phyloP scores from a whole-genome alignment of 2,329 filamentous ascomycete genomes.

The Nemania serpens region DNA sequence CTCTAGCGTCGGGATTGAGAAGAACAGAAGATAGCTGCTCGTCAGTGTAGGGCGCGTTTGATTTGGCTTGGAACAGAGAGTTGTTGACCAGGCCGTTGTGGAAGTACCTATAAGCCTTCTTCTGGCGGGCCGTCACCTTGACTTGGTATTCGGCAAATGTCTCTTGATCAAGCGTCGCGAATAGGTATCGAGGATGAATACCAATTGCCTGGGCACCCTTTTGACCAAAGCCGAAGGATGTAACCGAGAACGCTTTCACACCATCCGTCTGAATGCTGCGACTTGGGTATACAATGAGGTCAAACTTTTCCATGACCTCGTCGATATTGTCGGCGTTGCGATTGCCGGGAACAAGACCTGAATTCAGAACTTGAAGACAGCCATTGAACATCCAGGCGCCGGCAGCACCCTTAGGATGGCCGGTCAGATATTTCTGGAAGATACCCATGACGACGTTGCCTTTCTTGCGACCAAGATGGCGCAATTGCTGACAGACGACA shows the following conservation, averaged over 20 bases:
- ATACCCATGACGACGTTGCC: slow-evolving; percentile 95
- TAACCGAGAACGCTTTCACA: slow-evolving; percentile 97
- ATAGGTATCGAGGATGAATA: slow-evolving; percentile 93
- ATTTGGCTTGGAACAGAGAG: slow-evolving; percentile 95
- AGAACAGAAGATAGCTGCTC: slow-evolving; percentile 86
- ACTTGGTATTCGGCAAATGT: slow-evolving; percentile 81
- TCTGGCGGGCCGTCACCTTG: slow-evolving; percentile 92
- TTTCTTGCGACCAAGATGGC: slow-evolving; percentile 92
- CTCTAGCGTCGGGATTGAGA: slow-evolving; percentile 90
- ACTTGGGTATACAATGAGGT: slow-evolving; percentile 96
- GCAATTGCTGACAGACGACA: slow-evolving; percentile 94
- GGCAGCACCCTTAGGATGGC: slow-evolving; percentile 98
- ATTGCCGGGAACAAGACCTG: slow-evolving; percentile 92
- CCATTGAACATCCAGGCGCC: slow-evolving; percentile 99
- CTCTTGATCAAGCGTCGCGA: slow-evolving; percentile 85
- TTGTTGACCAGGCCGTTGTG: slow-evolving; percentile 99
- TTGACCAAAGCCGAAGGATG: slow-evolving; percentile 98
- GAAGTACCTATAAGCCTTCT: slow-evolving; percentile 98
- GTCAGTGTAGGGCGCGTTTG: slow-evolving; percentile 85
- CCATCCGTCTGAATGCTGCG: slow-evolving; percentile 96
- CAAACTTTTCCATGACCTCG: slow-evolving; percentile 94
- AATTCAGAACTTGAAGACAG: slow-evolving; percentile 92
- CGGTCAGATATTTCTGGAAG: slow-evolving; percentile 99
- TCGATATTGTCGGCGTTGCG: slow-evolving; percentile 98
- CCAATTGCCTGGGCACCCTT: slow-evolving; percentile 98